Evolutionary conservation across 768 basidiomycete species (phyloP), one percentile per base, ranked within the genome.

Genomic region (Suillus variegatus): DNA sequence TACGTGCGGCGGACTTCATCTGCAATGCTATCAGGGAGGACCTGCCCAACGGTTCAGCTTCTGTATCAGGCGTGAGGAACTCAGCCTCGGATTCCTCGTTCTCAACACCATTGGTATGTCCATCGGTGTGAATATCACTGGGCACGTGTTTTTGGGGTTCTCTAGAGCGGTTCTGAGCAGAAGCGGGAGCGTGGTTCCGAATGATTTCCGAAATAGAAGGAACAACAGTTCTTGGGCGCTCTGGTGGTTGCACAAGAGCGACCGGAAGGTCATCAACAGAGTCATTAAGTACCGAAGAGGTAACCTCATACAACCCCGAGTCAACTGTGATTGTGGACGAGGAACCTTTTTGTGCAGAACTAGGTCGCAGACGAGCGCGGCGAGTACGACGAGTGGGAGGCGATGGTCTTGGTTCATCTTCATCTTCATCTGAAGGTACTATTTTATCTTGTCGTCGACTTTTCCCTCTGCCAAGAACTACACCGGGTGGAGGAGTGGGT

Each of bases 201-300:
- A 95, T 95, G 66, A 95, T 95, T 64, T 95, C 93, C 47, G 90
- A 91, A 73, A 95, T 95, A 16, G 92, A 92, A 56, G 94, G 93
- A 8, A 88, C 85, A 60, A 89, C 73, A 22, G 79, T 80, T 75
- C 86, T 86, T 72, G 71, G 74, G 38, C 72, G 77, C 57, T 74
- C 72, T 54, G 67, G 60, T 44, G 67, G 77, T 38, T 69, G 71
- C 66, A 71, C 61, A 54, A 58, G 62, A 69, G 60, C 51, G 32
- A 62, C 43, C 8, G 68, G 54, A 0, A 67, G 32, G 49, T 70
- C 63, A 40, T 65, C 64, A 56, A 60, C 55, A 61, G 52, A 57
- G 54, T 71, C 66, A 66, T 51, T 46, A 35, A 44, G 51, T 14
- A 65, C 25, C 43, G 64, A 64, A 16, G 63, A 61, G 16, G 40